Base-by-base conservation (phyloP, 192 early-diverging fungal genomes). In the Oehlia diaphana region DNA sequence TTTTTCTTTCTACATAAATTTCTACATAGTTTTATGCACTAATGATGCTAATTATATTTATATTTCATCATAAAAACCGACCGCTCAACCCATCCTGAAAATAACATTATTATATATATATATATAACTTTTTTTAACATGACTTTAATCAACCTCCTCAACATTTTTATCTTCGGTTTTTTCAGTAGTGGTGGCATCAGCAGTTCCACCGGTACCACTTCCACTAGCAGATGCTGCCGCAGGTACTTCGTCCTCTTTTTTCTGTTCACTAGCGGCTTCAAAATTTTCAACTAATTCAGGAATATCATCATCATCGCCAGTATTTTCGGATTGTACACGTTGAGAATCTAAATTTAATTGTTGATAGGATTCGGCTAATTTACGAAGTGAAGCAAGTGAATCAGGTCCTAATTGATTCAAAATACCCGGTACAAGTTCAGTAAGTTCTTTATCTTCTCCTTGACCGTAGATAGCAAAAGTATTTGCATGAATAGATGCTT, bases 401-500 rank as follows among this genome's bases (percentile, higher is more conserved):
- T 96, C 96, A 71, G 95, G 95, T 74, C 95, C 90, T 74, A 96
- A 86, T 84, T 96, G 94, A 86, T 87, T 90, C 83, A 96, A 86
- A 84, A 95, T 96, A 68, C 92, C 87, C 61, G 88, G 90, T 69
- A 89, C 86, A 76, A 96, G 91, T 85, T 97, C 94, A 65, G 93
- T 92, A 78, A 97, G 85, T 79, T 95, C 93, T 90, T 95, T 96
- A 70, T 89, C 90, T 83, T 94, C 86, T 72, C 90, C 88, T 74
- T 87, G 86, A 81, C 98, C 98, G 81, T 93, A 89, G 89, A 99
- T 93, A 73, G 94, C 93, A 86, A 96, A 96, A 84, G 97, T 98
- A 94, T 97, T 99, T 72, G 95, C 93, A 83, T 95, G 90, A 39
- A 79, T 9, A 21, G 77, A 69, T 70, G 77, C 77, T 35, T 80